Percentiles rank a stretch among this genome's conserved stretches.
These are phyloP conservation scores for Hypoxylon lienhwacheense DNA, from an alignment of 495 filamentous ascomycete species.

Conservation along the genomic window DNA sequence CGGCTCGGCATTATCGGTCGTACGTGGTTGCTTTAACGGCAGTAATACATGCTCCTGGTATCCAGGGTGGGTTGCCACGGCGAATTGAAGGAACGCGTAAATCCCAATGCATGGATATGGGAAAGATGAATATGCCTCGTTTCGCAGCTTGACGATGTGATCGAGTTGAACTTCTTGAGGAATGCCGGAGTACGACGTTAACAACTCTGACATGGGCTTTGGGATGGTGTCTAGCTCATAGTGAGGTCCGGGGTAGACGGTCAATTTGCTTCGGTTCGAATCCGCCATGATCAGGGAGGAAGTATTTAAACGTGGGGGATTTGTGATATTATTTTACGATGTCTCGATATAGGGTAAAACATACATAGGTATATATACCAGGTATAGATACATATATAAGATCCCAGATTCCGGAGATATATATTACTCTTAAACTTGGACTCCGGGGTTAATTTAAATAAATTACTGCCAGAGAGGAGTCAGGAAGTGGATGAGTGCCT, in stretches of 20 bases:
- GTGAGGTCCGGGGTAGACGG: background rate
- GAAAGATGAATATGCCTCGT: constrained; percentile 27
- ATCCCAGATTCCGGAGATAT: no score
- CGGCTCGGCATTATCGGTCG: constrained; percentile 10
- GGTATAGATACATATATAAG: no score
- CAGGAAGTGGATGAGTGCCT: no score
- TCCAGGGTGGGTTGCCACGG: constrained; percentile 27
- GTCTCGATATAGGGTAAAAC: no score
- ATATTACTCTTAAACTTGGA: no score
- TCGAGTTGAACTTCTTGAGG: constrained; percentile 18
- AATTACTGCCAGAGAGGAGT: no score
- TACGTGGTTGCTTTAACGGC: constrained; percentile 24
- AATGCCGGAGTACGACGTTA: constrained; percentile 26
- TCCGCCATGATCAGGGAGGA: no score
- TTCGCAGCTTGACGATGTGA: constrained; percentile 28
- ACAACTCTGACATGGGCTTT: constrained; percentile 17
- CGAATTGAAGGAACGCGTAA: constrained; percentile 45
- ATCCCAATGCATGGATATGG: constrained; percentile 49
- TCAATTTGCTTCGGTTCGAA: background rate
- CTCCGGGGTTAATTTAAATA: no score
- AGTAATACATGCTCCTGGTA: constrained; percentile 36
- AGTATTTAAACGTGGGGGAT: no score
- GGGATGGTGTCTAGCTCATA: constrained; percentile 21
- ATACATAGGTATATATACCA: no score
- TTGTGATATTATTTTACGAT: no score